Base-by-base conservation (phyloP, 495 filamentous ascomycete genomes). In the Daldinia caldariorum region DNA sequence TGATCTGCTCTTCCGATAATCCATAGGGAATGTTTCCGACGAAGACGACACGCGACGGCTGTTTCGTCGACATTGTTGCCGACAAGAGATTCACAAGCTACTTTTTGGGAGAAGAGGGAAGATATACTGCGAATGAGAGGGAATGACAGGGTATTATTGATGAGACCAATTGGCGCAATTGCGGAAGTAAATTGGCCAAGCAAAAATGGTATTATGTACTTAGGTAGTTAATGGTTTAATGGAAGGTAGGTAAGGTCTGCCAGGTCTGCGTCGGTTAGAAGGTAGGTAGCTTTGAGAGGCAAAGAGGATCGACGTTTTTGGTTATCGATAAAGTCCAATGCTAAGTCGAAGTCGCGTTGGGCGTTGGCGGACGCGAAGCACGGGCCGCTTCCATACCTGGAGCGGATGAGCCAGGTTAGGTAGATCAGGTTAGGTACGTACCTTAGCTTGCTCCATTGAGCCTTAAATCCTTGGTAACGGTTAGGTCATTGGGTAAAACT, bases 1-100 rank as follows among this genome's bases (percentile, higher is more conserved):
- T 90, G 67, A 99, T 96, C 76, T 95, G 91, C 74, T 98, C 94
- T 82, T 99, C 95, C 7, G 93, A 94, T 62, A 95, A 88, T 74
- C 94, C 88, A 77, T 91, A 93, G 43, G 92, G 90, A 59, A 94
- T 94, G 71, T 93, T 94, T 63, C 92, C 92, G 61, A 97, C 88
- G 72, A 97, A 97, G 53, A 97, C 90, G 6, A 85, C 82, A n/a
- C 81, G 79, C 8, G 83, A 84, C 1, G 82, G 82, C 20, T 81
- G 82, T 63, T 84, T 83, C 6, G 79, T 79, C 8, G 85, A 87
- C 85, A 87, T 87, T 58, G 74, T 76, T 59, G 66, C 3, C n/a
- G 56, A 63, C 13, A 38, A 38, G 47, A 5, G 37, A 37, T 13
- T 53, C 26, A 13, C 53, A 39, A 58, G 54, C 18, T 26, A 26